phyloP scores from a whole-genome alignment of 1,284 basidiomycete genomes.

The Neolentinus lepideus region DNA sequence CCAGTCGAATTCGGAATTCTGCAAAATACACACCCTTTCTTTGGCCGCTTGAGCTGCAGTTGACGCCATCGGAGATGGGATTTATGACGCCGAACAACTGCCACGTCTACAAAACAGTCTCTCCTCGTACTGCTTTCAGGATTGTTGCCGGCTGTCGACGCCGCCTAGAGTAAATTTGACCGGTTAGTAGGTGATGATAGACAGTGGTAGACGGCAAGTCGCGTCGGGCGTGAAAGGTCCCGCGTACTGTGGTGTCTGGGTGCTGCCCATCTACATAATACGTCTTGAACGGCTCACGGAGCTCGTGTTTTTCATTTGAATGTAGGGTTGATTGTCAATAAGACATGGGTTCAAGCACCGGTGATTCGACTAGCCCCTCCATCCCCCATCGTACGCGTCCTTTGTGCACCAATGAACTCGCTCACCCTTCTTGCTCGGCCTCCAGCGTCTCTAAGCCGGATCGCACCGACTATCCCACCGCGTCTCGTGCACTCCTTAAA shows the following conservation, averaged over 20 bases:
- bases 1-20: not conserved
- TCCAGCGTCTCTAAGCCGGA: conserved; percentile 53
- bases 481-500: conserved; percentile 63
- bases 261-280: too few species aligned
- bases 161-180: not conserved
- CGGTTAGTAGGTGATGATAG: not conserved
- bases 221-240: not conserved
- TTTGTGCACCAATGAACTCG: conserved; percentile 1
- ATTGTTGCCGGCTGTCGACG: too few species aligned
- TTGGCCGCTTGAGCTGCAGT: conserved; percentile 17
- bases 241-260: too few species aligned
- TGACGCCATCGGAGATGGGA: conserved; percentile 6
- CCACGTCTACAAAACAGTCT: not conserved
- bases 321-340: not conserved
- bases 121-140: too few species aligned
- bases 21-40: conserved; percentile 19
- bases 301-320: not conserved
- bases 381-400: conserved; percentile 18
- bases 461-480: conserved; percentile 31
- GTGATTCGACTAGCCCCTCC: not conserved
- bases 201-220: not conserved
- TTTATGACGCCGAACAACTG: not conserved
- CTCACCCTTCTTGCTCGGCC: conserved; percentile 9
- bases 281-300: too few species aligned
- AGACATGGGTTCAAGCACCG: not conserved